Base-by-base conservation (phyloP, 225 moss, liverwort and hornwort species). In the Marchantia paleacea region DNA sequence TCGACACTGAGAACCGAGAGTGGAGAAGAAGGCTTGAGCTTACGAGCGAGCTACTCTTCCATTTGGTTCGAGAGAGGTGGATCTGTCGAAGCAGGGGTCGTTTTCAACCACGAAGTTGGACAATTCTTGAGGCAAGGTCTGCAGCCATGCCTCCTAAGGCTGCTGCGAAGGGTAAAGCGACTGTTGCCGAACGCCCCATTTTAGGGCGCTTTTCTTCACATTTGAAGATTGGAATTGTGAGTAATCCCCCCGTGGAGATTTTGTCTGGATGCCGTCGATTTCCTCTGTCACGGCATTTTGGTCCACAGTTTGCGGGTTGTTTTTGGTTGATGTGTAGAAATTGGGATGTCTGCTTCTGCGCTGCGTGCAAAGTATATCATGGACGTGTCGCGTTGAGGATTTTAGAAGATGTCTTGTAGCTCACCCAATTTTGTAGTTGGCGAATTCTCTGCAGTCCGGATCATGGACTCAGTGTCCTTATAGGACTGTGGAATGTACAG, bases 171-270 rank as follows among this genome's bases (percentile, higher is more conserved):
- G 87, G 92, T 80, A 96, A 96, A 86, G 87, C 90, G 60, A 89
- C 66, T 19, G 92, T 91, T 47, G 90, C 31, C 62, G 97, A 97
- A 83, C 93, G 95, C 12, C 89, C 95, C 58, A 95, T 97, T 10
- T 86, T 99, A 49, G 99, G 99, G 48, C 99, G 99, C 64, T 99
- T 99, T 88, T 99, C 99, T 10, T 99, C 99, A 2, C 99, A 99
- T 69, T 90, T 99, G 92, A 99, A 99, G 92, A 99, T 99, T 62
- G 99, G 99, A 78, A 99, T 99, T 58, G 99, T 96, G 86, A 50
- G 91, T 90, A 75, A 54, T 25, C 48, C 4, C 22, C 22, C 75
- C 8, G 28, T 54, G 19, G n/a, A 72, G 24, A 51, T n/a, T 22
- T 18, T 48, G 7, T 15, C 19, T 39, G 14, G 52, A 15, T 50